phyloP scores from a whole-genome alignment of 495 filamentous ascomycete species.

The Penicillium roqueforti region DNA sequence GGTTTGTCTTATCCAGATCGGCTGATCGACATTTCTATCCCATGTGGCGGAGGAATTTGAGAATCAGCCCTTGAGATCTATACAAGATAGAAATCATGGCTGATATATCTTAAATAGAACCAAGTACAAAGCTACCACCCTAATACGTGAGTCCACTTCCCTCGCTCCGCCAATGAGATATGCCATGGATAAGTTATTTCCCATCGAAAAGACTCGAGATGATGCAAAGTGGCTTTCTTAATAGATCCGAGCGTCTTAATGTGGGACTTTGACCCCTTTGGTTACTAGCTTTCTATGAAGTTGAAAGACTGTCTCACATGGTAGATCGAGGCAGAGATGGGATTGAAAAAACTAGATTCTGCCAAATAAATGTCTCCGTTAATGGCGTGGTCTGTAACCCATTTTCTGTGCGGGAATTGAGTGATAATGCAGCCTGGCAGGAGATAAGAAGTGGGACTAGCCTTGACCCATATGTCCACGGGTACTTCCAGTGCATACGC shows the following conservation, averaged over 20 bases:
- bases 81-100: neutral
- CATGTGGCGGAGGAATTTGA: neutral
- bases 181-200: neutral
- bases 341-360: neutral
- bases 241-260: slow-evolving; percentile 9
- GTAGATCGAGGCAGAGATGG: neutral
- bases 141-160: neutral
- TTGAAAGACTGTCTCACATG: neutral
- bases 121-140: neutral
- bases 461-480: neutral
- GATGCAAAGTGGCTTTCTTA: slow-evolving; percentile 10
- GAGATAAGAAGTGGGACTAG: slow-evolving; percentile 2
- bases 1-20: slow-evolving; percentile 8
- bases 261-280: neutral
- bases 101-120: neutral
- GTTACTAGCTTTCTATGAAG: neutral
- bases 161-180: neutral
- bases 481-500: neutral
- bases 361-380: neutral
- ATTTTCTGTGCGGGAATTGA: neutral
- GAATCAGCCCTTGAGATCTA: neutral
- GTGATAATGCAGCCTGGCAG: neutral
- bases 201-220: neutral
- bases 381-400: neutral
- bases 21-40: slow-evolving; percentile 18